phyloP scores from a whole-genome alignment of 768 basidiomycete species.

The Lanmaoa pseudosensibilis region DNA sequence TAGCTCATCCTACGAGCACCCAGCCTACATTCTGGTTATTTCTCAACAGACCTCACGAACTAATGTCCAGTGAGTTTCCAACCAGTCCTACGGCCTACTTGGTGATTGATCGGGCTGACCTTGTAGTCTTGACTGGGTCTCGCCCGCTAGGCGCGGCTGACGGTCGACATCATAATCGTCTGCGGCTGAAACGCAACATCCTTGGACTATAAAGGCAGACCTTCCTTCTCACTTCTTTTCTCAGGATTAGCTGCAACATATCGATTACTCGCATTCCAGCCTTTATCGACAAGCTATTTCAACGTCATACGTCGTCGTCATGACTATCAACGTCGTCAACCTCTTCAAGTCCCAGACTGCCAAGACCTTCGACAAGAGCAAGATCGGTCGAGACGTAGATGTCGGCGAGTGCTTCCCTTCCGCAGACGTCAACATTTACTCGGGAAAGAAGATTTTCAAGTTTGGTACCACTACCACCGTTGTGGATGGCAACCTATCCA shows the following conservation, averaged over 20 bases:
- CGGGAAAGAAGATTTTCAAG: slow-evolving; percentile 10
- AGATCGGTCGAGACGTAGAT: neutral
- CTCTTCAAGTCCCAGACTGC: slow-evolving; percentile 14
- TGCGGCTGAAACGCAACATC: slow-evolving; percentile 7
- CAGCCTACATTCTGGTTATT: neutral
- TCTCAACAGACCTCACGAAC: neutral
- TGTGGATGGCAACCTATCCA: neutral
- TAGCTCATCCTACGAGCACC: neutral
- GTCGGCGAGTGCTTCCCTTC: neutral
- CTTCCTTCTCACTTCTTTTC: neutral
- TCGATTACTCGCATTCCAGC: neutral
- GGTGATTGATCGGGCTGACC: neutral
- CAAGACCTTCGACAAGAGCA: slow-evolving; percentile 6
- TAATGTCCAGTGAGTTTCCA: slow-evolving; percentile 2
- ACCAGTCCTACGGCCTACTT: neutral
- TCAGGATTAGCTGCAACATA: neutral
- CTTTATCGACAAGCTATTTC: slow-evolving; percentile 1
- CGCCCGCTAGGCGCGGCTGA: slow-evolving; percentile 10
- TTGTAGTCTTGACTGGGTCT: slow-evolving; percentile 1
- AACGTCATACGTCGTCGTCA: slow-evolving; percentile 5
- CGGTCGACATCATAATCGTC: slow-evolving; percentile 4
- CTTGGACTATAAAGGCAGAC: slow-evolving; percentile 10
- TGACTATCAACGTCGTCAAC: slow-evolving; percentile 12
- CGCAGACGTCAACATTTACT: neutral
- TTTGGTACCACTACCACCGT: slow-evolving; percentile 1